Evolutionary conservation across 352 stramenopile species (phyloP), one percentile per base, ranked within the genome.

Genomic region (Paralagenidium karlingii): DNA sequence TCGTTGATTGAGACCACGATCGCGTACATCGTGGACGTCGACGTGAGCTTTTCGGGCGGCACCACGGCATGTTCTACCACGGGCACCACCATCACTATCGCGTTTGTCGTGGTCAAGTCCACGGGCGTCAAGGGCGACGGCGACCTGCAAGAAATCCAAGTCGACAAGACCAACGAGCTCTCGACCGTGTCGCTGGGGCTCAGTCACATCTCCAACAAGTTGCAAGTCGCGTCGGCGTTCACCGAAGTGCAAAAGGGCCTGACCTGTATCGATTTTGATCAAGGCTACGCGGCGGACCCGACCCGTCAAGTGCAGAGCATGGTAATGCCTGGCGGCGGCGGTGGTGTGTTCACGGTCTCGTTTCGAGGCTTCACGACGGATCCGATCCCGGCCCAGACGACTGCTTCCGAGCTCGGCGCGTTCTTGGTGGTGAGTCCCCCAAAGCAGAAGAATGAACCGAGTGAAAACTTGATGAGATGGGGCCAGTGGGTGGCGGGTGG

Each of bases 331-430:
- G 58, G 82, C 12, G 38, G 56, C 1, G 74, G 69, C 6, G 68
- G 68, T 1, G 67, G 71, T 0, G 24, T 45, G 5, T 82, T 82
- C 49, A 82, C 57, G 2, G 37, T 84, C 4, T 52, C 58, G 2
- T 88, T 86, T 42, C 57, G 64, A 25, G 75, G 74, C n/a, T 34
- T 60, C 22, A 92, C 66, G 19, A 82, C 60, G 11, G 41, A 47
- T 4, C 65, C 80, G 7, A 86, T 89, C 11, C 57, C 60, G 8
- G 74, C 78, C 3, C 55, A 66, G 5, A 51, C 76, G 0, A 48
- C 53, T 0, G n/a, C n/a, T n/a, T n/a, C n/a, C n/a, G n/a, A n/a
- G n/a, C n/a, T n/a, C n/a, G 44, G 49, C 51, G 25, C 28, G n/a
- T n/a, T n/a, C n/a, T n/a, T n/a, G n/a, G n/a, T 12, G 50, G 34